Evolutionary conservation across 177 flowering plant genomes (phyloP).

Genomic region (Tripterygium wilfordii): DNA sequence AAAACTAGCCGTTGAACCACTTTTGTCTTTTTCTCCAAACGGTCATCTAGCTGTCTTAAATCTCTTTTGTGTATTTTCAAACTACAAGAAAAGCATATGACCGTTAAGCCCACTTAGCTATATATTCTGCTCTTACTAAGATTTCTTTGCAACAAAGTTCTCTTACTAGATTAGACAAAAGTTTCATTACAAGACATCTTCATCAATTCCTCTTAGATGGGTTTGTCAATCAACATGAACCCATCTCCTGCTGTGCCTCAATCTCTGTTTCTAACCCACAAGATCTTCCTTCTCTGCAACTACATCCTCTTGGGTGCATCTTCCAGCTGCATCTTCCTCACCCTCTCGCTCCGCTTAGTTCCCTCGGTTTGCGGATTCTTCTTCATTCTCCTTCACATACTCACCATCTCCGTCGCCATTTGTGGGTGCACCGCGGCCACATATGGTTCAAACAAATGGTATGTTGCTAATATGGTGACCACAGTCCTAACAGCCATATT

Average conservation of each 20-base stretch:
- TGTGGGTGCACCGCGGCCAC: constrained; percentile 38
- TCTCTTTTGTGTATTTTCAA: too few species aligned
- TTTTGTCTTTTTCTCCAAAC: too few species aligned
- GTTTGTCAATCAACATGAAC: constrained; percentile 4
- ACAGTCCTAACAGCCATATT: constrained; percentile 56
- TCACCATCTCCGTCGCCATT: constrained; percentile 39
- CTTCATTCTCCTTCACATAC: constrained; percentile 46
- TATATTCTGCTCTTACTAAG: neutral
- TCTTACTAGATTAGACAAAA: too few species aligned
- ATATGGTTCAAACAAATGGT: constrained; percentile 26
- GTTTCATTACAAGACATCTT: too few species aligned
- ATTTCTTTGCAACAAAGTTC: neutral
- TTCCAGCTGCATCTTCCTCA: constrained; percentile 52
- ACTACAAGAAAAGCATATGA: too few species aligned
- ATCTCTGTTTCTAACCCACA: constrained; percentile 30
- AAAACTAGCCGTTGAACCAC: too few species aligned
- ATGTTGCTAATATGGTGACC: constrained; percentile 50
- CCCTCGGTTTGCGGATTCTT: constrained; percentile 44
- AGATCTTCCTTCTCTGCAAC: constrained; percentile 35
- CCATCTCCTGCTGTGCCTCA: neutral
- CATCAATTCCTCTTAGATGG: constrained; percentile 8
- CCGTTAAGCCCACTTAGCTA: too few species aligned
- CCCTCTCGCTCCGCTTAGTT: constrained; percentile 47
- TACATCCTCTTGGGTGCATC: constrained; percentile 44
- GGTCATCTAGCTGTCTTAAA: too few species aligned